Evolutionary conservation across 495 filamentous ascomycete species (phyloP), one percentile per base, ranked within the genome.

Genomic region (Pseudevernia furfuracea): DNA sequence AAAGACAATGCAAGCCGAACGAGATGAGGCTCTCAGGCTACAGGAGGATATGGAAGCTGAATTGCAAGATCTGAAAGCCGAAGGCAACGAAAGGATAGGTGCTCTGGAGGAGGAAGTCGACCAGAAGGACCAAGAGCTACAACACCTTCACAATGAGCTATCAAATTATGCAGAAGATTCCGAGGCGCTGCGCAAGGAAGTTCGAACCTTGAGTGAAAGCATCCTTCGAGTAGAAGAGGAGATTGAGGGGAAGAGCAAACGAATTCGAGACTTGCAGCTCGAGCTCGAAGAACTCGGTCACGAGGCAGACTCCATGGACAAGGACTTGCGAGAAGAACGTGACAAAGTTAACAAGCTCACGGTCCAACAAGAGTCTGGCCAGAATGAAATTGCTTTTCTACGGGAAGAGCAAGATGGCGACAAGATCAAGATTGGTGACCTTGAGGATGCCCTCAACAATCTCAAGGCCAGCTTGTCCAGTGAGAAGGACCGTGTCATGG

Each of bases 391-490:
- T 73, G 85, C 88, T 0, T 98, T 98, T 84, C 73, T 98, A 34
- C 86, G 95, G 9, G 95, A 98, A 71, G 94, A 98, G 77, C 94
- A 97, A 78, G 94, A 98, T 74, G 86, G 83, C 43, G 95, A 98
- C 74, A 98, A 97, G 82, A 97, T 98, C 71, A 91, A 91, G 74
- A 98, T 97, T 68, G 91, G 94, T 28, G 90, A 97, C 68, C 79
- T 97, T 6, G 91, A 96, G 70, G 87, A 87, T 14, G 83, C 86
- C 30, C 77, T 96, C 19, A 89, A 90, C 73, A 86, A 84, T 43
- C 82, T 85, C 62, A 84, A 91, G 71, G 81, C 87, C 66, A 82
- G 77, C 39, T 76, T 96, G 37, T 81, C 86, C 46, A 92, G 90
- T 56, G 92, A 97, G 70, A 87, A 85, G 71, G 92, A 96, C 57